phyloP scores from a whole-genome alignment of 2,329 filamentous ascomycete genomes.

The Cercospora sojina region DNA sequence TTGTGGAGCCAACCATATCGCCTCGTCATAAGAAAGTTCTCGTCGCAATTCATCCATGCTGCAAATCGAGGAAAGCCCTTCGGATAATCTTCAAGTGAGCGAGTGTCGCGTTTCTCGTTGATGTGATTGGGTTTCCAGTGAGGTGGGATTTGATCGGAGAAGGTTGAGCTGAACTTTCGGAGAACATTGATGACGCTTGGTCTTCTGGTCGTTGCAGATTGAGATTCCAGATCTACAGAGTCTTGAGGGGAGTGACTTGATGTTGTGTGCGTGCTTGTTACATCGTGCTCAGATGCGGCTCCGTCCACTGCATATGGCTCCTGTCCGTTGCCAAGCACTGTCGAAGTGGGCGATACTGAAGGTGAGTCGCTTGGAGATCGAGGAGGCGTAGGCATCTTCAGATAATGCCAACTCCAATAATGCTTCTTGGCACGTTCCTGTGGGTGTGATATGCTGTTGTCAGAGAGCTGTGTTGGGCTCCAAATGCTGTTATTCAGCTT shows the following conservation, averaged over 20 bases:
- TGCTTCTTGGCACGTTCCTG: background rate
- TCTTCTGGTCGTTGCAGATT: background rate
- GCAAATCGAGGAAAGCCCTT: slow-evolving; percentile 43
- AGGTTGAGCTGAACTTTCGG: background rate
- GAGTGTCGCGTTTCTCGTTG: slow-evolving; percentile 10
- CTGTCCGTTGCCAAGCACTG: background rate
- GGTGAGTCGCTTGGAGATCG: background rate
- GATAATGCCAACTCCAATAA: background rate
- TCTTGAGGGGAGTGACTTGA: background rate
- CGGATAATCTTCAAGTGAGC: slow-evolving; percentile 39
- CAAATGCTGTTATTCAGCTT: background rate
- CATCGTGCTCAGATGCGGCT: background rate
- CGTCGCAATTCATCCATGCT: slow-evolving; percentile 42
- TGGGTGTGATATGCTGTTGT: background rate
- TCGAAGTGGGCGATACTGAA: background rate
- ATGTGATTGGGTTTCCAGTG: slow-evolving; percentile 14
- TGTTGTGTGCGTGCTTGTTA: background rate
- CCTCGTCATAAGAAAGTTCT: slow-evolving; percentile 43
- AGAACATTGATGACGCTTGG: background rate
- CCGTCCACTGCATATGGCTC: background rate
- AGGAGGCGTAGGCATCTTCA: background rate
- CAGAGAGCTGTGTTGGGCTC: background rate
- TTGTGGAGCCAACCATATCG: slow-evolving; percentile 43
- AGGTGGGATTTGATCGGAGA: slow-evolving; percentile 6
- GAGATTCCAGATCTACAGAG: background rate